Conservation (phyloP, 176 grass and related monocot species). For the Saccharum officinarum region DNA sequence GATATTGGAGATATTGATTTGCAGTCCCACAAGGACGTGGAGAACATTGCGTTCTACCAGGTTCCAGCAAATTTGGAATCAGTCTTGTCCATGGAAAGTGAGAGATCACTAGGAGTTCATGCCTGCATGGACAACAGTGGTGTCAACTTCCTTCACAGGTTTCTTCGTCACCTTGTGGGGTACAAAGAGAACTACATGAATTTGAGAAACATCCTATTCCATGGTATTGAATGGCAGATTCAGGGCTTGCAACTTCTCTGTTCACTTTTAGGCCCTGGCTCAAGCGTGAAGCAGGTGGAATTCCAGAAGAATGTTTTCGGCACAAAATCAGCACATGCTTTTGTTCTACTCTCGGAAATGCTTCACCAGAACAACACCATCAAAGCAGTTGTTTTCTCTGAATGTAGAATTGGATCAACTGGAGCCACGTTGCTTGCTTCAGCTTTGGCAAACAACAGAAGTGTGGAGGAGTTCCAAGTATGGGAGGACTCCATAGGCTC, state of each 20-base stretch:
- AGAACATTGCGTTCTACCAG: constrained; percentile 43
- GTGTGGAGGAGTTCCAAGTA: constrained; percentile 81
- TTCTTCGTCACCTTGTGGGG: constrained; percentile 59
- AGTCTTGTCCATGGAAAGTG: constrained; percentile 53
- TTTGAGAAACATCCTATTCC: constrained; percentile 65
- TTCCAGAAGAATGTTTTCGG: constrained; percentile 74
- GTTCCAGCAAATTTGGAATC: constrained; percentile 39
- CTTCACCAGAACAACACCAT: constrained; percentile 64
- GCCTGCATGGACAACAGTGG: constrained; percentile 38
- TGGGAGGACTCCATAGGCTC: constrained; percentile 84
- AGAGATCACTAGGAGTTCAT: constrained; percentile 69
- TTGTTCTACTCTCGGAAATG: constrained; percentile 55
- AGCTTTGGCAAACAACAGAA: constrained; percentile 66
- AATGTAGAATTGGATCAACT: constrained; percentile 55
- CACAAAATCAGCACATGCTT: constrained; percentile 39
- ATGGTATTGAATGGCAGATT: constrained; percentile 71
- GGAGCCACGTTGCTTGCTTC: constrained; percentile 73
- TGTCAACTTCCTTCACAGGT: constrained; percentile 43
- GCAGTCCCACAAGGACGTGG: constrained; percentile 33
- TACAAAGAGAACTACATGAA: constrained; percentile 44
- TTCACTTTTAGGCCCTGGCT: constrained; percentile 44
- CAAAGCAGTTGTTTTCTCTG: constrained; percentile 62
- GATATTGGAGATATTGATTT: constrained; percentile 38
- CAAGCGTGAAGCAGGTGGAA: constrained; percentile 69
- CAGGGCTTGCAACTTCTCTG: constrained; percentile 49